Base-by-base conservation (phyloP, 1,284 basidiomycete genomes). In the Vanrija sp. region DNA sequence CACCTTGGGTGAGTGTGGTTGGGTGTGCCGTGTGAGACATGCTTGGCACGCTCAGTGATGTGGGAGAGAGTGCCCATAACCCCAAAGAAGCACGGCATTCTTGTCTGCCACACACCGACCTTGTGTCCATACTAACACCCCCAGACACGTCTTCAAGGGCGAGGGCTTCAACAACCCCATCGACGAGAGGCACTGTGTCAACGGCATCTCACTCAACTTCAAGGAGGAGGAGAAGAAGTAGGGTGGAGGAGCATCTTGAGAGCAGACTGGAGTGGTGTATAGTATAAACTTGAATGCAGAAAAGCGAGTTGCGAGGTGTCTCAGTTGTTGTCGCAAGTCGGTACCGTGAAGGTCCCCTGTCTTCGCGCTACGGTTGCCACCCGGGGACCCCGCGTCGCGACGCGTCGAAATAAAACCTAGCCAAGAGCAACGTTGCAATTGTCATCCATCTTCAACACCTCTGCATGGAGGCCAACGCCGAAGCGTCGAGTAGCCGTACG, bases 171-270 rank as follows among this genome's bases (percentile, higher is more conserved):
- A 62, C 5, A 72, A 72, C 12, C 70, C 64, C 26, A 64, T 61
- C 10, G 58, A 67, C 49, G 63, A 61, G 51, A 65, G 65, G 38
- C 91, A 93, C 74, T 93, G 91, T 67, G 91, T 95, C 52, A 95
- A 95, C 72, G 93, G 91, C 8, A 76, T 95, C 64, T 93, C 90
- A 5, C 77, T 95, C 51, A 88, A 81, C 55, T 94, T 95, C 75
- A 76, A 81, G 42, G 83, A 85, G 3, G 83, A 85, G 28, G 67
- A 80, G 51, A 50, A 71, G 65, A 51, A 63, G 34, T 34, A 34
- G 34, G 12, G 34, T 8, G 9, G 4, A 34, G 34, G 1, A 34
- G 34, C 34, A 34, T 34, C 7, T 28, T 28, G 10, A 10, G 34
- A 12, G 10, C 14, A 34, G 9, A 34, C 12, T 34, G 9, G 34